phyloP scores from a whole-genome alignment of 208 protist species.

The Leptomonas pyrrhocoris region DNA sequence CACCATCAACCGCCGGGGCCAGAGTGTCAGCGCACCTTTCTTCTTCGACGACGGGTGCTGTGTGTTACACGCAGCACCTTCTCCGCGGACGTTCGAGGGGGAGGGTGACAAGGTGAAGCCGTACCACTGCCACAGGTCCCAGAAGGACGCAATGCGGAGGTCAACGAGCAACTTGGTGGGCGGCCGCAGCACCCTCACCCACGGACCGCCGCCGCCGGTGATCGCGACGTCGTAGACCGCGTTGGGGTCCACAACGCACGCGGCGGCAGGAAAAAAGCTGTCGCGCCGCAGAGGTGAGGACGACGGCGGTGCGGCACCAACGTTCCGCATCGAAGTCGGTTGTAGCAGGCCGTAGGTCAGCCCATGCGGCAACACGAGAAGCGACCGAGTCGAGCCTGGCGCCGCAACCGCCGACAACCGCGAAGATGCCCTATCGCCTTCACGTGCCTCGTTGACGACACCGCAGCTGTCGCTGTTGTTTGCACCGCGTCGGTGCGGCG shows the following conservation, averaged over 20 bases:
- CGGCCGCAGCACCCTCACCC: not conserved
- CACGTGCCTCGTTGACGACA: too few relatives aligned
- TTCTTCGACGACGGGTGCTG: not conserved
- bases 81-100: too few relatives aligned
- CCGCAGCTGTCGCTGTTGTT: not conserved
- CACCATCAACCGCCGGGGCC: not conserved
- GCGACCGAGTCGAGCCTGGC: not conserved
- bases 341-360: constrained; percentile 5
- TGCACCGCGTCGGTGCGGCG: not conserved
- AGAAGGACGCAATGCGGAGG: constrained; percentile 27
- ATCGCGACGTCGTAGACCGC: constrained; percentile 1
- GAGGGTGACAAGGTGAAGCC: not conserved
- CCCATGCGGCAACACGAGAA: not conserved
- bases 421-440: not conserved
- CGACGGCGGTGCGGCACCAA: not conserved
- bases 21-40: not conserved
- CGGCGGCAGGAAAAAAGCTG: not conserved
- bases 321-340: not conserved
- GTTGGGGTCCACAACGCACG: constrained; percentile 4
- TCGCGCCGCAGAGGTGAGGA: not conserved
- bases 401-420: not conserved
- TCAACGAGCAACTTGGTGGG: constrained; percentile 15
- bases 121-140: constrained; percentile 19
- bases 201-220: not conserved
- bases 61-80: too few relatives aligned